Conservation (phyloP, 225 moss, liverwort and hornwort genomes). For the Rhytidiadelphus loreus region DNA sequence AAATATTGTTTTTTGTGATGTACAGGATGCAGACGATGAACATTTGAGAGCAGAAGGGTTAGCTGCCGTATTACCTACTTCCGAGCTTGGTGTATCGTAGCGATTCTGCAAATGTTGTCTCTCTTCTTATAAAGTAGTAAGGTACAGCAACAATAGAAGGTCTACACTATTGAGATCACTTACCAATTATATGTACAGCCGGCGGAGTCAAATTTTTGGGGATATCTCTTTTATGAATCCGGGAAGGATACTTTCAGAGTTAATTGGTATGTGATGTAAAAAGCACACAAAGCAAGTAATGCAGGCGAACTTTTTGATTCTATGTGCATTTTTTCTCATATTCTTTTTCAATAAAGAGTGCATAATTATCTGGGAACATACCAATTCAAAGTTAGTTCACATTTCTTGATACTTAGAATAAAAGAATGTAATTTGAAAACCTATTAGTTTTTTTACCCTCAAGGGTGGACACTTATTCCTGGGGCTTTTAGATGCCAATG, state of each 20-base stretch:
- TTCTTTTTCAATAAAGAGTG: too few relatives aligned
- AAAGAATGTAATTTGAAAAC: background rate
- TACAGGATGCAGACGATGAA: constrained; percentile 31
- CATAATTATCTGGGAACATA: too few relatives aligned
- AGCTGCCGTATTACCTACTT: constrained; percentile 17
- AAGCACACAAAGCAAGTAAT: background rate
- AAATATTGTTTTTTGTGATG: background rate
- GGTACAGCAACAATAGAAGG: background rate
- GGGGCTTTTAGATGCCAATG: background rate
- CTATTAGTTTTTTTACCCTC: background rate
- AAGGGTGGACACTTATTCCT: too few relatives aligned
- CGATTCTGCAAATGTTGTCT: background rate
- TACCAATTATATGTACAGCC: background rate
- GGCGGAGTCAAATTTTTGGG: background rate
- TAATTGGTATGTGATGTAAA: background rate
- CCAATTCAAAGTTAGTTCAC: too few relatives aligned
- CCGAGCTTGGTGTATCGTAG: background rate
- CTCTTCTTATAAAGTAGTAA: background rate
- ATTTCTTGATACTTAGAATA: background rate
- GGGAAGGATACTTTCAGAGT: background rate
- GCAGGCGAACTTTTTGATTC: background rate
- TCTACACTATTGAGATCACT: background rate
- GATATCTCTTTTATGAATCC: background rate
- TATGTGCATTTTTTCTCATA: background rate
- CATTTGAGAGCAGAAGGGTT: constrained; percentile 12